A percentile compares a stretch with the other conserved stretches of the same genome.
These are phyloP conservation scores for Beauveria rudraprayagi DNA, from an alignment of 2,329 filamentous ascomycete genomes.

Conservation along the genomic window DNA sequence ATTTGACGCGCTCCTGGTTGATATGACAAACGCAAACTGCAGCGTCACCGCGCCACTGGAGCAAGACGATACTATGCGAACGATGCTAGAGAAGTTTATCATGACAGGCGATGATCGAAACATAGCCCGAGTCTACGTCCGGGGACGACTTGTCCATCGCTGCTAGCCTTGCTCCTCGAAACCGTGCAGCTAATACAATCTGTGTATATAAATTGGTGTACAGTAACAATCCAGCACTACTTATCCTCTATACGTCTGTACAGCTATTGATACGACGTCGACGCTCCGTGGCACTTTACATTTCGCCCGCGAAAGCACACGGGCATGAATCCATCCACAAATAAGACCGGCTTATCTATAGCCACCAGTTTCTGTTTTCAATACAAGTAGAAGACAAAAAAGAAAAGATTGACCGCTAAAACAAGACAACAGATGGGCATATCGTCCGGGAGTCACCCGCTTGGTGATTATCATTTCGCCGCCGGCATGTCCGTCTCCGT, in stretches of 20 bases:
- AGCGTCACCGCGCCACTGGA: conserved; percentile 47
- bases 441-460: no score
- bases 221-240: no score
- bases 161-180: not conserved
- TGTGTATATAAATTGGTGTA: not conserved
- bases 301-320: no score
- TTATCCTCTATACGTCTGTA: no score
- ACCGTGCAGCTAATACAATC: not conserved
- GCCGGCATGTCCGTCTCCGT: not conserved
- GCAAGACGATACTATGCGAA: conserved; percentile 35
- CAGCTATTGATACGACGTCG: no score
- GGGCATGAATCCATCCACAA: no score
- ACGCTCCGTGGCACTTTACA: no score
- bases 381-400: no score
- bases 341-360: no score
- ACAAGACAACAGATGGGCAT: no score
- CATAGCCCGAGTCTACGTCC: conserved; percentile 46
- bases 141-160: conserved; percentile 29
- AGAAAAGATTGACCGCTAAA: no score
- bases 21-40: conserved; percentile 23
- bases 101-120: conserved; percentile 61
- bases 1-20: conserved; percentile 50
- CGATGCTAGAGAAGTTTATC: conserved; percentile 54
- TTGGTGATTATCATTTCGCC: not conserved
- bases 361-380: no score